Percentiles rank a stretch among this genome's conserved stretches.
These are phyloP conservation scores for Mortierella sp. DNA, from an alignment of 371 early-diverging fungal genomes.

Conservation along the genomic window DNA sequence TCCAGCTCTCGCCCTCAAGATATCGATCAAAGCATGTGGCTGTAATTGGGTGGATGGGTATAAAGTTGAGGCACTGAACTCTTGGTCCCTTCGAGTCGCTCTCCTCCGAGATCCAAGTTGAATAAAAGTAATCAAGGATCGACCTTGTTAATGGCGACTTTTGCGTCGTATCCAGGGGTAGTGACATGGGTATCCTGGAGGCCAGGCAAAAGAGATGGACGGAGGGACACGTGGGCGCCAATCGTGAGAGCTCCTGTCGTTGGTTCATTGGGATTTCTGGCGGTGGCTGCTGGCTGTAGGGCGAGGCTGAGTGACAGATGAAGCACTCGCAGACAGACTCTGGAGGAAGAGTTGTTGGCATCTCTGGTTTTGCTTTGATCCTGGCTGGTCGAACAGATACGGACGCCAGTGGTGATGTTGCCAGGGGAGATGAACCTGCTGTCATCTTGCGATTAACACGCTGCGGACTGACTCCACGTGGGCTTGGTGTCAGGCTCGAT, in stretches of 20 bases:
- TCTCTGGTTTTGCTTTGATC: slow-evolving; percentile 47
- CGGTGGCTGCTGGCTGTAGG: slow-evolving; percentile 37
- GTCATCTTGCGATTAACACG: slow-evolving; percentile 44
- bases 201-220: slow-evolving; percentile 50
- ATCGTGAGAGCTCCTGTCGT: slow-evolving; percentile 35
- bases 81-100: slow-evolving; percentile 24
- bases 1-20: slow-evolving; percentile 43
- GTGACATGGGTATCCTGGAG: slow-evolving; percentile 49
- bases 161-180: slow-evolving; percentile 44
- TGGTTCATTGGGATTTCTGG: slow-evolving; percentile 46
- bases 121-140: slow-evolving; percentile 50
- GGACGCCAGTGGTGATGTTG: slow-evolving; percentile 30
- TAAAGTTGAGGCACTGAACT: slow-evolving; percentile 52
- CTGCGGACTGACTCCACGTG: slow-evolving; percentile 14
- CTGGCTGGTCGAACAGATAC: slow-evolving; percentile 13
- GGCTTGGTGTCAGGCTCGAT: slow-evolving; percentile 17
- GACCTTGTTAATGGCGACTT: slow-evolving; percentile 45
- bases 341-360: slow-evolving; percentile 46
- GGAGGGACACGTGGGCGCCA: slow-evolving; percentile 48
- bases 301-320: slow-evolving; percentile 42
- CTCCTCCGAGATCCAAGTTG: slow-evolving; percentile 40
- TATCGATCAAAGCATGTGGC: slow-evolving; percentile 50
- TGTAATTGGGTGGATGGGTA: slow-evolving; percentile 50
- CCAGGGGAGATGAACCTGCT: slow-evolving; percentile 35
- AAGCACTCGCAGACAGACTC: slow-evolving; percentile 53